Evolutionary conservation across 805 yeast genomes (phyloP).

Genomic region (Metschnikowia continentalis): DNA sequence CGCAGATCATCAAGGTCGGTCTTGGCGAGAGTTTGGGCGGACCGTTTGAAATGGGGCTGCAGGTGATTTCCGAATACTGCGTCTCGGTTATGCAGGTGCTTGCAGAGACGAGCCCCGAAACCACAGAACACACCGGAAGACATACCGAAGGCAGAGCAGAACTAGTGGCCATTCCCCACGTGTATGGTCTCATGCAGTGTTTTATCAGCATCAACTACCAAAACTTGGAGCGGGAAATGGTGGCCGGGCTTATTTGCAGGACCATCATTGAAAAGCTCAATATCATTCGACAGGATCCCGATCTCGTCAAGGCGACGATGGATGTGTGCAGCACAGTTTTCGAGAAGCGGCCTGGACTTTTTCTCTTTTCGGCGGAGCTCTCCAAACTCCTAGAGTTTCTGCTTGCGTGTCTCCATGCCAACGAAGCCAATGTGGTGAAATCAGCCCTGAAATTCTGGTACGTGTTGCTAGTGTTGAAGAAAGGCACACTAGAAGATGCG

Average conservation of each 20-base stretch:
- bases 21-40: conserved; percentile 59
- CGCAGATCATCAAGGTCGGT: conserved; percentile 61
- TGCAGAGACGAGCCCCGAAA: neutral
- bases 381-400: conserved; percentile 25
- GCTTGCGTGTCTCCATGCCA: conserved; percentile 37
- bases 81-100: conserved; percentile 11
- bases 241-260: conserved; percentile 34
- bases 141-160: conserved; percentile 4
- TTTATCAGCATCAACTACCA: conserved; percentile 37
- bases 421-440: conserved; percentile 55
- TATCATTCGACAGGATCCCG: conserved; percentile 51
- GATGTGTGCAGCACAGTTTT: conserved; percentile 49
- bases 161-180: conserved; percentile 36
- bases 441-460: conserved; percentile 56
- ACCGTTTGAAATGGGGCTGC: conserved; percentile 52
- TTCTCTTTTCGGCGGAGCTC: conserved; percentile 33
- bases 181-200: conserved; percentile 44
- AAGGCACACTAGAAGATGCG: conserved; percentile 43
- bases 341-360: conserved; percentile 46
- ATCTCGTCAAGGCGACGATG: conserved; percentile 48
- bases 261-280: conserved; percentile 35
- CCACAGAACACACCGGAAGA: too few relatives aligned
- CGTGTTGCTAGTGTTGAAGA: conserved; percentile 41
- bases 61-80: conserved; percentile 7
- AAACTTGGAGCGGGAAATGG: conserved; percentile 24